A percentile compares a stretch with the other conserved stretches of the same genome.
phyloP scores from a whole-genome alignment of 2,329 filamentous ascomycete species.

The Colletotrichum navitas region DNA sequence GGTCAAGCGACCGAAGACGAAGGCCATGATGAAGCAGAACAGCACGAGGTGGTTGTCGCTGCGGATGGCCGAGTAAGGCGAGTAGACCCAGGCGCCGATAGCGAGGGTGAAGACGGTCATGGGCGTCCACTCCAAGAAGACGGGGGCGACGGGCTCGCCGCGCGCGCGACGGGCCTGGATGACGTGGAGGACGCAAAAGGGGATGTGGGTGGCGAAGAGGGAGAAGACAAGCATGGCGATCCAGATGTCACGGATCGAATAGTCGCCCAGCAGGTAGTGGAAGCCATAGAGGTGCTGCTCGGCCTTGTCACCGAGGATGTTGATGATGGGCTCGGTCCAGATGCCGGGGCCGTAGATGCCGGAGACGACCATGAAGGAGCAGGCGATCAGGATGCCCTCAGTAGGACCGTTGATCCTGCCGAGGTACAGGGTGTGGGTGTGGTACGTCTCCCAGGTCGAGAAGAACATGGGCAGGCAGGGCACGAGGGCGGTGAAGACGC shows the following conservation, averaged over 20 bases:
- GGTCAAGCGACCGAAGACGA: constrained; percentile 97
- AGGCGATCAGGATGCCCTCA: constrained; percentile 92
- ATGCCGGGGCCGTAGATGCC: constrained; percentile 90
- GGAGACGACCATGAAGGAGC: constrained; percentile 85
- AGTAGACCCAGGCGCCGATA: constrained; percentile 88
- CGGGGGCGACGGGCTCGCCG: constrained; percentile 80
- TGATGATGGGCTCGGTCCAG: constrained; percentile 82
- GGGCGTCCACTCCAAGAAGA: constrained; percentile 94
- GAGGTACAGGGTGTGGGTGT: constrained; percentile 96
- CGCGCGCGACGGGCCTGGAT: constrained; percentile 78
- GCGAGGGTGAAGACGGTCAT: constrained; percentile 84
- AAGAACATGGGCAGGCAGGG: constrained; percentile 99
- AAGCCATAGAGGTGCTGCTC: constrained; percentile 64
- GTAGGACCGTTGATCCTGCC: constrained; percentile 98
- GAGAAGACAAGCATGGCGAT: constrained; percentile 76
- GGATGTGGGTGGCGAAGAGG: constrained; percentile 81
- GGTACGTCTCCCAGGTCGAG: constrained; percentile 99
- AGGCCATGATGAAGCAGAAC: constrained; percentile 94
- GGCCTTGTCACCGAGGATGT: constrained; percentile 72
- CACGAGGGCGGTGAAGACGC: constrained; percentile 90
- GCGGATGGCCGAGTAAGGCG: constrained; percentile 86
- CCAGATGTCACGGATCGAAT: constrained; percentile 91
- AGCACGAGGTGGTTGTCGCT: constrained; percentile 88
- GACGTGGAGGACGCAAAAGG: constrained; percentile 91
- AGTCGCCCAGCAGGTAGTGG: constrained; percentile 73